These are phyloP conservation scores for Stemphylium vesicarium DNA, from an alignment of 2,329 filamentous ascomycete species.

Conservation along the genomic window DNA sequence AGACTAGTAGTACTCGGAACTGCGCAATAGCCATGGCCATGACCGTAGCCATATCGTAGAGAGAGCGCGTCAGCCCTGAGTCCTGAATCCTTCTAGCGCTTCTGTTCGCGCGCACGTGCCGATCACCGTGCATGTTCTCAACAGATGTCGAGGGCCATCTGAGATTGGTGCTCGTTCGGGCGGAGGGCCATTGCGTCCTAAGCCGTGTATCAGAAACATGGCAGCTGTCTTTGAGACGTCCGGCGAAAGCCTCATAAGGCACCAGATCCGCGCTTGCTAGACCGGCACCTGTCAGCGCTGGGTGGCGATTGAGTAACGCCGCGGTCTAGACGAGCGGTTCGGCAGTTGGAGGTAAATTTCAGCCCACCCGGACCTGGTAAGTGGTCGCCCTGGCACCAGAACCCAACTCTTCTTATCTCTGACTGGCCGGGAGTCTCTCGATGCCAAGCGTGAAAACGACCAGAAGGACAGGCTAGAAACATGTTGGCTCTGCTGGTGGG, in stretches of 20 bases:
- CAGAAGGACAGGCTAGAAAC: slow-evolving; percentile 33
- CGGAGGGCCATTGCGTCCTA: slow-evolving; percentile 13
- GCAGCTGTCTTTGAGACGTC: slow-evolving; percentile 20
- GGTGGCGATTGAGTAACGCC: slow-evolving; percentile 10
- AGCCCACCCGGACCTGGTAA: slow-evolving; percentile 19
- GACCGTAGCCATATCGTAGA: not conserved
- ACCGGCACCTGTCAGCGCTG: slow-evolving; percentile 22
- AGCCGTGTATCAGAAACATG: slow-evolving; percentile 20
- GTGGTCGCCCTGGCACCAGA: slow-evolving; percentile 21
- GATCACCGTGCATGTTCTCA: slow-evolving; percentile 24
- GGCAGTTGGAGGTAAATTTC: slow-evolving; percentile 28
- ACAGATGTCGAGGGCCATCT: slow-evolving; percentile 20
- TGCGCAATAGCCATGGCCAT: slow-evolving; percentile 5
- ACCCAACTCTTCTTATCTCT: slow-evolving; percentile 11
- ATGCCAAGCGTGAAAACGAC: slow-evolving; percentile 21
- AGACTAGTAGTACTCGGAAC: slow-evolving; percentile 1
- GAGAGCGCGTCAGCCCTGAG: too few relatives aligned
- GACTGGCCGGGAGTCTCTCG: slow-evolving; percentile 8
- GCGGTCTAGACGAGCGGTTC: slow-evolving; percentile 31
- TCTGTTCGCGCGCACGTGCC: slow-evolving; percentile 21
- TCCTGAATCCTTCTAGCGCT: too few relatives aligned
- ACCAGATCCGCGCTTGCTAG: slow-evolving; percentile 22
- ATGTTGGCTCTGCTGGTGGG: slow-evolving; percentile 31
- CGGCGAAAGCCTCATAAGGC: slow-evolving; percentile 24
- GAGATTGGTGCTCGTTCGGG: slow-evolving; percentile 23